These are phyloP conservation scores for Kurtzmaniella cleridarum DNA, from an alignment of 805 yeast genomes.

Conservation along the genomic window DNA sequence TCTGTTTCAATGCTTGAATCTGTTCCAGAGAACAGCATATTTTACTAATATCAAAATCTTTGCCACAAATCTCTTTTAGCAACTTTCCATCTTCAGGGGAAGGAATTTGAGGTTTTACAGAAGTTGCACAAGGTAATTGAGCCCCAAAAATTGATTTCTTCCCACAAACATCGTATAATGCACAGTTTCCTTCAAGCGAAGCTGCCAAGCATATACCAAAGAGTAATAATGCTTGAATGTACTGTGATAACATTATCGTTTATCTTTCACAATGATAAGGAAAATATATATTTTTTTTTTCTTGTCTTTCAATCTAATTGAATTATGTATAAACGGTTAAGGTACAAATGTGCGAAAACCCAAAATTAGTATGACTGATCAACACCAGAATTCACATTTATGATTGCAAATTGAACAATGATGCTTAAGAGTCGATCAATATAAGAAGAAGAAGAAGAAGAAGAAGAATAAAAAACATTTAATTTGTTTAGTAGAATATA, in stretches of 20 bases:
- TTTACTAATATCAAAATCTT: constrained; percentile 46
- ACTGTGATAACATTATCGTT: not conserved
- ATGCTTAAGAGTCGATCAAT: too few relatives aligned
- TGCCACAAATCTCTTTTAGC: constrained; percentile 66
- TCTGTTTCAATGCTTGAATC: constrained; percentile 46
- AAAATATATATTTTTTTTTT: not conserved
- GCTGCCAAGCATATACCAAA: not conserved
- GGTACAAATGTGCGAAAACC: too few relatives aligned
- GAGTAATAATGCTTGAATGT: not conserved
- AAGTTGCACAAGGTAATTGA: constrained; percentile 70
- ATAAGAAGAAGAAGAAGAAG: too few relatives aligned
- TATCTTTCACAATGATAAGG: not conserved
- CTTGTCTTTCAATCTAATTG: too few relatives aligned
- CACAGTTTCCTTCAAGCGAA: constrained; percentile 39
- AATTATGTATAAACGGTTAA: too few relatives aligned
- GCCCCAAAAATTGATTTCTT: constrained; percentile 73
- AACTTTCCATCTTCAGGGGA: constrained; percentile 37
- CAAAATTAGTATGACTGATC: too few relatives aligned
- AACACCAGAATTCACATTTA: too few relatives aligned
- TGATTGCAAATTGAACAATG: too few relatives aligned
- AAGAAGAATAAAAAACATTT: too few relatives aligned
- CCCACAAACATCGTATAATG: constrained; percentile 68
- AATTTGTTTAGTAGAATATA: too few relatives aligned
- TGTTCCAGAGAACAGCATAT: constrained; percentile 75
- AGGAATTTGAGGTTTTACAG: constrained; percentile 42